These are phyloP conservation scores for Tagetes patula DNA, from an alignment of 129 eudicot genomes.

Conservation along the genomic window DNA sequence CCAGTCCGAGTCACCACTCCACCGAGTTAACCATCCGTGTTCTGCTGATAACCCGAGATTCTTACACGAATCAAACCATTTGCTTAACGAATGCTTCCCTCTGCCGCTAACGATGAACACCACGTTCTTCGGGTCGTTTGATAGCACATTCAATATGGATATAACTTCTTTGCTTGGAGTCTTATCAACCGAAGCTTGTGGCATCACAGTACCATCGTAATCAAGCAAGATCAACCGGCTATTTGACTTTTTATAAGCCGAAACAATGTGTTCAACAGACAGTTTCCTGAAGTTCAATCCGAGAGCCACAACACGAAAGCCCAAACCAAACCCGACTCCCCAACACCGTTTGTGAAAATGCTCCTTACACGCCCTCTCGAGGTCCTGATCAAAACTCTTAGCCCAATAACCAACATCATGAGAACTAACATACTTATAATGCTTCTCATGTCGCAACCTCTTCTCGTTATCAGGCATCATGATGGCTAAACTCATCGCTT, in stretches of 20 bases:
- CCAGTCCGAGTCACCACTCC: conserved; percentile 70
- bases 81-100: conserved; percentile 58
- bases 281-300: conserved; percentile 78
- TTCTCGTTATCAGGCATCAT: conserved; percentile 60
- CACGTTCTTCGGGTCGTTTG: conserved; percentile 69
- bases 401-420: conserved; percentile 95
- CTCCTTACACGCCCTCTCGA: conserved; percentile 72
- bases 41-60: conserved; percentile 85
- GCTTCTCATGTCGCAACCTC: conserved; percentile 81
- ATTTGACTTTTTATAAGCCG: conserved; percentile 51
- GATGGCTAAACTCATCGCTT: conserved; percentile 59
- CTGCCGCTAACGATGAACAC: conserved; percentile 95
- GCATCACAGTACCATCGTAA: conserved; percentile 85
- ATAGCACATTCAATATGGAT: conserved; percentile 48
- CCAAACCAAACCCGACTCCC: conserved; percentile 81
- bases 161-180: conserved; percentile 58
- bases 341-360: conserved; percentile 69
- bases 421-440: conserved; percentile 74
- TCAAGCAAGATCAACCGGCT: conserved; percentile 72
- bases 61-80: conserved; percentile 70
- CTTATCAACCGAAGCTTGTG: conserved; percentile 60
- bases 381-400: conserved; percentile 77
- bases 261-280: conserved; percentile 66
- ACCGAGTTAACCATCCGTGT: conserved; percentile 86
- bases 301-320: conserved; percentile 68